These are phyloP conservation scores for Dryas drummondii DNA, from an alignment of 306 rosid species.

Conservation along the genomic window DNA sequence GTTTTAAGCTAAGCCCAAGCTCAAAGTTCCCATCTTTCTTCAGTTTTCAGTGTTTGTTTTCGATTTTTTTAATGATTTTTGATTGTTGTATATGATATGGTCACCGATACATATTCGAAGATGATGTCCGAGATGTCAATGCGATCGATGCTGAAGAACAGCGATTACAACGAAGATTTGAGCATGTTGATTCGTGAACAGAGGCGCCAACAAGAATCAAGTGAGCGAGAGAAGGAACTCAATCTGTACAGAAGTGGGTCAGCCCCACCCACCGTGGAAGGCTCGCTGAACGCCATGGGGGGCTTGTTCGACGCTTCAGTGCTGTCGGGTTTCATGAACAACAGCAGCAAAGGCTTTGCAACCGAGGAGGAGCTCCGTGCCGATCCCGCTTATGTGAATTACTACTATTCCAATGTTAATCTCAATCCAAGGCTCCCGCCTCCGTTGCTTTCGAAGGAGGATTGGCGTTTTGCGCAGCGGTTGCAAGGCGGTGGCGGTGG, in stretches of 20 bases:
- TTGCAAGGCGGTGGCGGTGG: constrained; percentile 40
- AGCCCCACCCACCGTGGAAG: constrained; percentile 91
- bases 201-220: constrained; percentile 49
- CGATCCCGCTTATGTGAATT: constrained; percentile 45
- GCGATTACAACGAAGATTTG: constrained; percentile 62
- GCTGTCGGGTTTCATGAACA: constrained; percentile 31
- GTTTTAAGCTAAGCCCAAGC: constrained; percentile 33
- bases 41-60: constrained; percentile 17
- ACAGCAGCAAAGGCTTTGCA: constrained; percentile 33
- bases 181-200: constrained; percentile 51
- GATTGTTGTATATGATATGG: constrained; percentile 37
- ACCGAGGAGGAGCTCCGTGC: constrained; percentile 47
- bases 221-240: constrained; percentile 64
- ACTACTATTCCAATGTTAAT: constrained; percentile 46
- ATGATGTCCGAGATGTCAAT: constrained; percentile 75
- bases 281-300: constrained; percentile 66
- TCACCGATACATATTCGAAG: constrained; percentile 58
- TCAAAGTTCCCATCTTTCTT: constrained; percentile 43
- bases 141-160: constrained; percentile 62
- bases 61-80: neutral
- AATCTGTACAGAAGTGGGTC: constrained; percentile 79
- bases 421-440: constrained; percentile 58
- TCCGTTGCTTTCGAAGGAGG: constrained; percentile 49
- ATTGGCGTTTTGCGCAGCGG: constrained; percentile 54
- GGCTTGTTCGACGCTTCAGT: constrained; percentile 48